phyloP scores from a whole-genome alignment of 441 rosid genomes.

The Manihot esculenta region DNA sequence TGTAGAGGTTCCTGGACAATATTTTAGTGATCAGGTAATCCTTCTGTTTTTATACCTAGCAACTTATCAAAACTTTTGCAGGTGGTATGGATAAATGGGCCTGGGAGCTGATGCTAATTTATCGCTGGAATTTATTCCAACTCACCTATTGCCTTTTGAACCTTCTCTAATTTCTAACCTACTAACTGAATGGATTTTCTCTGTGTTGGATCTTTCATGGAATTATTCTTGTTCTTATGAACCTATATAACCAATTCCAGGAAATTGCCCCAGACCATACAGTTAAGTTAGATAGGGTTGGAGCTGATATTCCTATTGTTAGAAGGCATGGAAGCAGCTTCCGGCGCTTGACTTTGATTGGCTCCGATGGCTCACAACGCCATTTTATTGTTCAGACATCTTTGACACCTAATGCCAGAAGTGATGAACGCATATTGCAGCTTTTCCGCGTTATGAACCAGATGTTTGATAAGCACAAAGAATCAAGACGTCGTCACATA shows the following conservation, averaged over 20 bases:
- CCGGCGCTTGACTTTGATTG: constrained; percentile 92
- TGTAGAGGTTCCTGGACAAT: constrained; percentile 98
- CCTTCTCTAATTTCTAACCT: neutral
- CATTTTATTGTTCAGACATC: constrained; percentile 98
- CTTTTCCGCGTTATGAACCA: constrained; percentile 98
- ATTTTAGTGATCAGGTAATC: constrained; percentile 90
- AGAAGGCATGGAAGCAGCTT: constrained; percentile 99
- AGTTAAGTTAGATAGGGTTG: constrained; percentile 90
- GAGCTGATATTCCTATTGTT: constrained; percentile 97
- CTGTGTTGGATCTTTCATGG: neutral
- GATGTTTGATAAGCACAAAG: constrained; percentile 99
- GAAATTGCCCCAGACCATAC: constrained; percentile 96
- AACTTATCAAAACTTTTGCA: neutral
- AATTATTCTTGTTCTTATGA: constrained; percentile 13
- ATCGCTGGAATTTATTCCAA: neutral
- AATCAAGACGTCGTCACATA: constrained; percentile 89
- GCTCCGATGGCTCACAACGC: constrained; percentile 96
- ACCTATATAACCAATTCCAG: constrained; percentile 37
- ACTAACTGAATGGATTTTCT: neutral
- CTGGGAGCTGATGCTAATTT: neutral
- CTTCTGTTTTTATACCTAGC: neutral
- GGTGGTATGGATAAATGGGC: neutral
- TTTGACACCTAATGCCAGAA: constrained; percentile 96
- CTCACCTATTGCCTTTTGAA: neutral
- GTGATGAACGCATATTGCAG: constrained; percentile 96